phyloP scores from a whole-genome alignment of 352 stramenopile species.

The Globisporangium lucens region DNA sequence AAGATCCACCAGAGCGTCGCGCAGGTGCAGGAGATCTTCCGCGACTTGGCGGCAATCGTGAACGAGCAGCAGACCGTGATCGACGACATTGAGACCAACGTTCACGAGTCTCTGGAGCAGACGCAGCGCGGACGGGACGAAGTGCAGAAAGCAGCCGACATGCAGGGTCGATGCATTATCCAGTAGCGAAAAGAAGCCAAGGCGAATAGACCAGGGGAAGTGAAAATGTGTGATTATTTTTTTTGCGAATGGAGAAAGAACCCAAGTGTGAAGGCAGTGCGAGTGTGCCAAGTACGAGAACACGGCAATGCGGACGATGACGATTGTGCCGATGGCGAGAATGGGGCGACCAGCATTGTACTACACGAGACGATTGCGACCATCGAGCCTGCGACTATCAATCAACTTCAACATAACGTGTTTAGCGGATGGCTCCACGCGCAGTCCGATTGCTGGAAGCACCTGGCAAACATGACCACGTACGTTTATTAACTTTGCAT shows the following conservation, averaged over 20 bases:
- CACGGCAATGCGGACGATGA: background rate
- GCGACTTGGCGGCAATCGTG: constrained; percentile 83
- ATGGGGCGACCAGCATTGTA: background rate
- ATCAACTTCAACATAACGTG: background rate
- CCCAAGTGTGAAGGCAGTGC: background rate
- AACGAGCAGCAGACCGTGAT: constrained; percentile 82
- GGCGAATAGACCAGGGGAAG: background rate
- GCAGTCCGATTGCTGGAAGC: background rate
- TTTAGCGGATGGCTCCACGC: background rate
- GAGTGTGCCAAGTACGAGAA: background rate
- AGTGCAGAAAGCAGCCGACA: constrained; percentile 84
- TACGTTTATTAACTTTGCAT: background rate
- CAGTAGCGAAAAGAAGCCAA: constrained; percentile 34
- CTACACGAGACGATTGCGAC: background rate
- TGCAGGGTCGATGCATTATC: constrained; percentile 63
- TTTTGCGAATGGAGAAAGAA: constrained; percentile 6
- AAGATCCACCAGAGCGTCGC: constrained; percentile 89
- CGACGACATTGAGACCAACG: constrained; percentile 83
- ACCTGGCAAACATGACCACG: too few species aligned
- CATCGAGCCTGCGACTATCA: background rate
- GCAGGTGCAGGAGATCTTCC: constrained; percentile 90
- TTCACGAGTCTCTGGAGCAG: constrained; percentile 81
- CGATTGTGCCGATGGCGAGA: background rate
- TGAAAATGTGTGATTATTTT: constrained; percentile 2
- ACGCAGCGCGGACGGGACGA: constrained; percentile 80